phyloP scores from a whole-genome alignment of 2,329 filamentous ascomycete genomes.

The Pseudofabraea citricarpa region DNA sequence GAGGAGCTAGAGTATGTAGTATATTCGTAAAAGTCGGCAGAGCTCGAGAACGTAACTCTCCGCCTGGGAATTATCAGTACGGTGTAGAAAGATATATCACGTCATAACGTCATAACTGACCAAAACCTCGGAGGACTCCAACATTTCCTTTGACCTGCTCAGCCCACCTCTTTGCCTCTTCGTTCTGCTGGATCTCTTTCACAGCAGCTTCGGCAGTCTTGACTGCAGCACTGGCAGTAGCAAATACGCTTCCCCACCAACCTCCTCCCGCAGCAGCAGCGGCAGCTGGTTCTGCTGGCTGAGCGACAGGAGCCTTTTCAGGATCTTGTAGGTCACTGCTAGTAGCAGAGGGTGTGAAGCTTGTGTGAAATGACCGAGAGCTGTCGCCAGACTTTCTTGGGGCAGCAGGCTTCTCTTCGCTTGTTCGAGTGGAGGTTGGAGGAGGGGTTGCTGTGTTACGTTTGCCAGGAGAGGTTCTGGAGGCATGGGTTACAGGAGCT shows the following conservation, averaged over 20 bases:
- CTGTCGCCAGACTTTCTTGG: constrained; percentile 75
- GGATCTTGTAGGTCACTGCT: constrained; percentile 53
- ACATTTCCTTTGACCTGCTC: constrained; percentile 91
- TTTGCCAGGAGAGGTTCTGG: constrained; percentile 33
- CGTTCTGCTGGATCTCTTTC: constrained; percentile 92
- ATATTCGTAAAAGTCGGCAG: constrained; percentile 93
- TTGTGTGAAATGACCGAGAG: constrained; percentile 63
- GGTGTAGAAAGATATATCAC: constrained; percentile 1
- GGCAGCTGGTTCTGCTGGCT: constrained; percentile 35
- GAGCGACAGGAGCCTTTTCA: constrained; percentile 44
- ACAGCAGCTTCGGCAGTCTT: constrained; percentile 91
- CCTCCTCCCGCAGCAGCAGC: constrained; percentile 52
- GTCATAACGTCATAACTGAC: constrained; percentile 40
- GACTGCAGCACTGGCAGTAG: constrained; percentile 69
- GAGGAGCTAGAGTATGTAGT: constrained; percentile 89
- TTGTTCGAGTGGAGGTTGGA: constrained; percentile 46
- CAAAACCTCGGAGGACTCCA: constrained; percentile 68
- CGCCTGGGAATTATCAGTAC: constrained; percentile 51
- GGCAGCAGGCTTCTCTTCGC: constrained; percentile 56
- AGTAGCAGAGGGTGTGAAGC: constrained; percentile 64
- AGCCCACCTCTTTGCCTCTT: constrained; percentile 94
- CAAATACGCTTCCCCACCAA: constrained; percentile 86
- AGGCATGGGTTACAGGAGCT: neutral
- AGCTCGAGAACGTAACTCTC: constrained; percentile 79
- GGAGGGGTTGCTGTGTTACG: constrained; percentile 44